Conservation (phyloP, 208 protist species). For the Leishmania tarentolae region DNA sequence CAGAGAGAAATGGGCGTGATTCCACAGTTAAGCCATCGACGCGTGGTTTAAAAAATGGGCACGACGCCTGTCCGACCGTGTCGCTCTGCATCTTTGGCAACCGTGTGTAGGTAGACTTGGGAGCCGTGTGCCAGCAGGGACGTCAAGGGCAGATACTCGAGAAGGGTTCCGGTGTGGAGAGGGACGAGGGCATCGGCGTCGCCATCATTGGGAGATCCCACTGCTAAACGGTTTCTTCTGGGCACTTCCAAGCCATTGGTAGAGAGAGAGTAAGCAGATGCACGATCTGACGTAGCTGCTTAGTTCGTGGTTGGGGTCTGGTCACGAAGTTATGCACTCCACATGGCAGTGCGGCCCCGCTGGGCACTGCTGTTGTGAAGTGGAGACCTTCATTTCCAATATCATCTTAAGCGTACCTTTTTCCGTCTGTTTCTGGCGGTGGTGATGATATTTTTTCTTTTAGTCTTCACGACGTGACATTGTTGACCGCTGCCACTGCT, state of each 20-base stretch:
- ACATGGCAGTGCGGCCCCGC: background rate
- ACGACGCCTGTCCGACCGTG: conserved; percentile 20
- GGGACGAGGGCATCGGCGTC: background rate
- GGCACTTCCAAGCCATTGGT: background rate
- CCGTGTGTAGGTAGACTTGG: conserved; percentile 6
- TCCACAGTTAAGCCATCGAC: background rate
- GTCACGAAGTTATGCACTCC: background rate
- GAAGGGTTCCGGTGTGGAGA: background rate
- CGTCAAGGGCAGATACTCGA: background rate
- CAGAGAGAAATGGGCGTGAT: background rate
- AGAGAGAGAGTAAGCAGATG: background rate
- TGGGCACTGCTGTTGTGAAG: background rate
- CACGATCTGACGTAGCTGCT: background rate
- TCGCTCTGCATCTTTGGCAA: conserved; percentile 54
- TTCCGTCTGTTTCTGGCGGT: background rate
- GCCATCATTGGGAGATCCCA: background rate
- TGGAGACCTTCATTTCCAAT: no score
- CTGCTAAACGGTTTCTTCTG: background rate
- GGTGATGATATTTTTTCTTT: background rate
- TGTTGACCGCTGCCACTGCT: background rate
- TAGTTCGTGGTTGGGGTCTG: background rate
- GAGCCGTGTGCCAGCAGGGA: background rate
- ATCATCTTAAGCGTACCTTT: background rate
- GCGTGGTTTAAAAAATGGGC: background rate
- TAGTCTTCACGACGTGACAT: background rate